Evolutionary conservation across 129 eudicot genomes (phyloP).

Genomic region (Mikania micrantha): DNA sequence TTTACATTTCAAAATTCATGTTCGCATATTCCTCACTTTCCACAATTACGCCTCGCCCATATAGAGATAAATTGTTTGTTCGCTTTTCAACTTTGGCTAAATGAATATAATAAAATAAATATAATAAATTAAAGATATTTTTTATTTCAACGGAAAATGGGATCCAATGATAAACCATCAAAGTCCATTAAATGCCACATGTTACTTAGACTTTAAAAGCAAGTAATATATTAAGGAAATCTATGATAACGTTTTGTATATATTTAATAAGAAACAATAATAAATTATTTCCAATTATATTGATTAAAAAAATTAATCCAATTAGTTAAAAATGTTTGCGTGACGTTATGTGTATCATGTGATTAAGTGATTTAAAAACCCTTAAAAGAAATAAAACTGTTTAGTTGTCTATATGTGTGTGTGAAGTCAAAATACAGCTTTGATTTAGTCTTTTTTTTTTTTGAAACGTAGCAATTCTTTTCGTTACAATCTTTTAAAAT

Average conservation of each 20-base stretch:
- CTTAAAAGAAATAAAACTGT: no score
- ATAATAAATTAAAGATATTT: not conserved
- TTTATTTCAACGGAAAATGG: not conserved
- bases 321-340: no score
- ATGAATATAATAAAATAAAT: not conserved
- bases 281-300: not conserved
- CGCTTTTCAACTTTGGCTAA: not conserved
- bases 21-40: not conserved
- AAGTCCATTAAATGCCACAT: constrained; percentile 22
- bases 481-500: no score
- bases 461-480: no score
- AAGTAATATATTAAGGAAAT: constrained; percentile 6
- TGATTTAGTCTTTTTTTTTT: no score
- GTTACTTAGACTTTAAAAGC: constrained; percentile 15
- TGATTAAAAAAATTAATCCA: not conserved
- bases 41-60: not conserved
- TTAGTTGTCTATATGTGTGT: no score
- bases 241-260: not conserved
- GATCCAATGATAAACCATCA: constrained; percentile 6
- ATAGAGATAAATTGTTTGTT: not conserved
- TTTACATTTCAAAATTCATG: not conserved
- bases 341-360: no score
- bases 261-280: not conserved
- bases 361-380: no score
- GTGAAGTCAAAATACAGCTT: no score